Evolutionary conservation across 208 protist species (phyloP), one percentile per base, ranked within the genome.

Genomic region (Leishmania martiniquensis): DNA sequence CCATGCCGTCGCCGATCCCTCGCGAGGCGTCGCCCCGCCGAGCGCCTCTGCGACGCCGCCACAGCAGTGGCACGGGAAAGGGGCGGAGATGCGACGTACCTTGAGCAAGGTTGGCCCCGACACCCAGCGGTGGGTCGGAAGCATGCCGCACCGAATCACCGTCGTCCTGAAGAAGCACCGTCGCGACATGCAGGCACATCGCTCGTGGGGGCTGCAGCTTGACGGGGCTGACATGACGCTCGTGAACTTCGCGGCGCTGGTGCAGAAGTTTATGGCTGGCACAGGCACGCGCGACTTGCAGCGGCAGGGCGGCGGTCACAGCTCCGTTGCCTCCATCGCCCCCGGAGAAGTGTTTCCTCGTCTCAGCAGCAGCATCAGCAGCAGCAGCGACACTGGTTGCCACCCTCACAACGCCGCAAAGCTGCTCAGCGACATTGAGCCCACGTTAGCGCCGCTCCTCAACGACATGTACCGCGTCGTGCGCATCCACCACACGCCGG

Each of bases 181-280:
- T 39, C 68, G 44, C 0, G 63, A 80, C 51, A 37, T 74, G 49
- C 75, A 68, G 57, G 70, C 75, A 44, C 76, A 75, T 29, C 47
- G 78, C 55, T 85, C 82, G 22, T 91, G 87, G 87, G 84, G 84
- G 0, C 51, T 91, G 63, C 73, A 80, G 54, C 66, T 91, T 4
- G 75, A 87, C 49, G 81, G 74, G 0, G 52, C 52, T 7, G 85
- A 86, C 75, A 86, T 91, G 87, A 78, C 74, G 7, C 79, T 91
- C 9, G 49, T 83, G 5, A 91, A 89, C 79, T 83, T 91, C n/a
- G 74, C 81, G 6, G 45, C 52, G 1, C 65, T 90, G 13, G 54
- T 86, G 71, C 51, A 60, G 59, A 65, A 81, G 77, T 86, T 86
- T 74, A 76, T 84, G 85, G 39, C 60, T n/a, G 25, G 12, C 39